Evolutionary conservation across 2,329 filamentous ascomycete species (phyloP).

Genomic region (Monilinia polystroma): DNA sequence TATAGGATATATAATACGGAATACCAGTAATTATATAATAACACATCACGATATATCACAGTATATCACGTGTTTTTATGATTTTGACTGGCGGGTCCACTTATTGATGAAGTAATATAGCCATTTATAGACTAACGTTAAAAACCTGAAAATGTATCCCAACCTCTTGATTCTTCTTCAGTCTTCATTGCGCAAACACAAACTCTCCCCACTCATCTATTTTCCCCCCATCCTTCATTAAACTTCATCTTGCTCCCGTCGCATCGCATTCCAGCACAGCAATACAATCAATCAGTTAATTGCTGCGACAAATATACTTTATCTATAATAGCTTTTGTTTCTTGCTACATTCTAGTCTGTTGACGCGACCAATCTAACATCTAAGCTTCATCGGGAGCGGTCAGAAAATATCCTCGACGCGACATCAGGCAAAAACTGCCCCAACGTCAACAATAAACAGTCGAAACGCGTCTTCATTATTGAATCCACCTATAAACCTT

Average conservation of each 20-base stretch:
- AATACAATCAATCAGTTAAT: background rate
- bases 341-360: constrained; percentile 7
- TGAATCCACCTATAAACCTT: background rate
- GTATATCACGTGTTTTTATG: background rate
- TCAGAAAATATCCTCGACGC: constrained; percentile 18
- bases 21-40: too few species aligned
- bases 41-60: too few species aligned
- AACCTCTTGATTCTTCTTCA: constrained; percentile 23
- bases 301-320: background rate
- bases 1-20: too few species aligned
- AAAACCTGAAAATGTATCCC: constrained; percentile 13
- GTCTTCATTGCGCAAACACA: constrained; percentile 13
- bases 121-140: background rate
- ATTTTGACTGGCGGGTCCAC: background rate
- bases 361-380: constrained; percentile 12
- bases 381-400: background rate
- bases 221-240: constrained; percentile 9
- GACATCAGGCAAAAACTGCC: constrained; percentile 2
- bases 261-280: constrained; percentile 10
- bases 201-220: constrained; percentile 13
- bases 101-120: background rate
- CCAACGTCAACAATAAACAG: constrained; percentile 10
- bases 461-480: constrained; percentile 13
- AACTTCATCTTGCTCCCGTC: constrained; percentile 1
- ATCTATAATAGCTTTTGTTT: background rate